These are phyloP conservation scores for Paspalum vaginatum DNA, from an alignment of 176 grass and related monocot species.

Conservation along the genomic window DNA sequence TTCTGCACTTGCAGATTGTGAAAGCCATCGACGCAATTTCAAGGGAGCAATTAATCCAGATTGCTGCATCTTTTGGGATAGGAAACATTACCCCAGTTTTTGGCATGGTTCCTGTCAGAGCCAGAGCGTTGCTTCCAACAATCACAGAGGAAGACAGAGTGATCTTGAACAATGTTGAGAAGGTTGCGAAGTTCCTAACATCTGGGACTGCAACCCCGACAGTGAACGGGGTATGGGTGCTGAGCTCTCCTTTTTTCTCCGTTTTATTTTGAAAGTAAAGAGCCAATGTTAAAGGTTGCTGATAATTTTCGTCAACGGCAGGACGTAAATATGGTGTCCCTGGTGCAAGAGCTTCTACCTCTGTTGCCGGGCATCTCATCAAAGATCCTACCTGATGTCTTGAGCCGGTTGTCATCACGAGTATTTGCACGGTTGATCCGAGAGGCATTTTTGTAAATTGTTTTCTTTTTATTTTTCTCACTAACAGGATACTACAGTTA, in stretches of 20 bases:
- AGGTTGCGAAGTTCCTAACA: constrained; percentile 81
- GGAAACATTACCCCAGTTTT: constrained; percentile 73
- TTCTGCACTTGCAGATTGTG: constrained; percentile 63
- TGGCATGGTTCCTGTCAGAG: constrained; percentile 76
- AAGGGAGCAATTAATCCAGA: constrained; percentile 84
- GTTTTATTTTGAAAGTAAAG: not conserved
- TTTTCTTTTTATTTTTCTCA: not conserved
- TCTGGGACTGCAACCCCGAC: constrained; percentile 62
- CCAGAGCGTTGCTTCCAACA: constrained; percentile 70
- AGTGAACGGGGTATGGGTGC: constrained; percentile 58
- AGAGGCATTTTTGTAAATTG: constrained; percentile 76
- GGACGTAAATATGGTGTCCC: constrained; percentile 64
- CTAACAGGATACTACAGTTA: constrained; percentile 27
- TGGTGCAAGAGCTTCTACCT: constrained; percentile 84
- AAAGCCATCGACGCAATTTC: constrained; percentile 98
- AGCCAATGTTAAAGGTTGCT: constrained; percentile 11
- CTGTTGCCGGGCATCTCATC: constrained; percentile 85
- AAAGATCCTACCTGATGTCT: constrained; percentile 80
- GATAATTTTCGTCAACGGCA: constrained; percentile 36
- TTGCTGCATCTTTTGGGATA: constrained; percentile 66
- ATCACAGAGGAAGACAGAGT: constrained; percentile 89
- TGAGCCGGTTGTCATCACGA: constrained; percentile 75
- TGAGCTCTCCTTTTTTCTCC: not conserved
- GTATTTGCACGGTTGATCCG: constrained; percentile 80
- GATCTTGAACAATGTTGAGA: constrained; percentile 96